These are phyloP conservation scores for Vicia faba DNA, from an alignment of 306 rosid species.

Conservation along the genomic window DNA sequence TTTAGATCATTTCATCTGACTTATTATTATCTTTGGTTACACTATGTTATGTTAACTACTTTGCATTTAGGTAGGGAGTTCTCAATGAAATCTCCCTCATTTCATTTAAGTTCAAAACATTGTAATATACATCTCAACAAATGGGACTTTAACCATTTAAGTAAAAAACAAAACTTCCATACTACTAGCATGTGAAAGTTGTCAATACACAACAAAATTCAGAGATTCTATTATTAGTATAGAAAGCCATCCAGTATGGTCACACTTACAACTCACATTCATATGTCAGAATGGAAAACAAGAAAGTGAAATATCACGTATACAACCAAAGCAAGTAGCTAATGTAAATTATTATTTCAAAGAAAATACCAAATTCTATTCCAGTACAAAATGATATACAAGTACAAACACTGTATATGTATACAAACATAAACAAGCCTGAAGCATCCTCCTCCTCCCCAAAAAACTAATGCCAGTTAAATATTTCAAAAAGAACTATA, in stretches of 20 bases:
- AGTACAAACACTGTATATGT: constrained; percentile 33
- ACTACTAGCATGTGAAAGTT: constrained; percentile 5
- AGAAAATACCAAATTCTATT: constrained; percentile 18
- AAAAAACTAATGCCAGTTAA: constrained; percentile 33
- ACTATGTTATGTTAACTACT: neutral
- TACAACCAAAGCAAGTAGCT: constrained; percentile 23
- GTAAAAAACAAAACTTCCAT: neutral
- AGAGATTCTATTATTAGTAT: neutral
- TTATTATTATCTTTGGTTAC: neutral
- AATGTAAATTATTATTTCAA: constrained; percentile 21
- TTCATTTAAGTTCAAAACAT: neutral
- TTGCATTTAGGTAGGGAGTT: neutral
- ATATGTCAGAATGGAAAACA: constrained; percentile 16
- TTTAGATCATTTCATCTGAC: neutral
- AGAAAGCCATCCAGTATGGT: neutral
- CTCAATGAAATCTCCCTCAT: neutral
- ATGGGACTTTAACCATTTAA: constrained; percentile 3
- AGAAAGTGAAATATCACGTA: constrained; percentile 10
- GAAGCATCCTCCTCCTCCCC: neutral
- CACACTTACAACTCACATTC: neutral
- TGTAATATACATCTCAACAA: constrained; percentile 3
- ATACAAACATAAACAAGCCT: constrained; percentile 1
- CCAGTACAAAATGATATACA: constrained; percentile 27
- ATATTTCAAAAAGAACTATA: neutral
- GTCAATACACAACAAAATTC: neutral